Percentiles rank a stretch among this genome's conserved stretches.
phyloP scores from a whole-genome alignment of 257 asterid genomes.

The Solanum stenotomum region DNA sequence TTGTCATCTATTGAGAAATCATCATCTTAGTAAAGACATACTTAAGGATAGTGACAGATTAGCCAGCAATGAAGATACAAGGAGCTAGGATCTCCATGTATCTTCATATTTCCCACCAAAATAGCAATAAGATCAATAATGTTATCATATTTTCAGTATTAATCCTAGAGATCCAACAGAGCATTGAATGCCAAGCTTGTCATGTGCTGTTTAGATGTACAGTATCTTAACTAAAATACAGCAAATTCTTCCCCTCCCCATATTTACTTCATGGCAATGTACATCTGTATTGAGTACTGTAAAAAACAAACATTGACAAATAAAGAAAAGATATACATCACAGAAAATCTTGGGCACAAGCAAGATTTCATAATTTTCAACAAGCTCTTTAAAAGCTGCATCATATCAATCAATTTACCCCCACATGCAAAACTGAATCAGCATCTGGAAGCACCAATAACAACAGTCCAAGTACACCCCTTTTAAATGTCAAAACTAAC shows the following conservation, averaged over 20 bases:
- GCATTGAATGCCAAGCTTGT: background rate
- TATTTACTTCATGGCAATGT: background rate
- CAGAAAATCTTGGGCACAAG: background rate
- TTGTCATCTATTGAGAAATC: background rate
- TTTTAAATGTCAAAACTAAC: constrained; percentile 41
- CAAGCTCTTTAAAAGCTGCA: background rate
- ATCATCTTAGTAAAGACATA: background rate
- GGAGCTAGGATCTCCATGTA: background rate
- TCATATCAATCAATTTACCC: background rate
- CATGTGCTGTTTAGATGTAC: background rate
- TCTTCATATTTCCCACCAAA: background rate
- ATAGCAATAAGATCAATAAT: background rate
- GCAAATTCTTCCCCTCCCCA: background rate
- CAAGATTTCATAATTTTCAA: background rate
- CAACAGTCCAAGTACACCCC: constrained; percentile 18
- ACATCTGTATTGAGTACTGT: background rate
- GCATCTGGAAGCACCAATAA: constrained; percentile 30
- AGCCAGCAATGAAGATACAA: background rate
- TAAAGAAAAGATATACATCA: background rate
- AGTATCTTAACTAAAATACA: background rate
- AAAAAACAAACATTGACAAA: background rate
- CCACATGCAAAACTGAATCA: background rate
- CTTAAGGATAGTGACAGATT: background rate
- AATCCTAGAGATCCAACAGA: background rate
- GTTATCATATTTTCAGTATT: background rate